Percentiles rank a stretch among this genome's conserved stretches.
Conservation (phyloP, 2,329 filamentous ascomycete species). For the Akanthomyces muscarius region DNA sequence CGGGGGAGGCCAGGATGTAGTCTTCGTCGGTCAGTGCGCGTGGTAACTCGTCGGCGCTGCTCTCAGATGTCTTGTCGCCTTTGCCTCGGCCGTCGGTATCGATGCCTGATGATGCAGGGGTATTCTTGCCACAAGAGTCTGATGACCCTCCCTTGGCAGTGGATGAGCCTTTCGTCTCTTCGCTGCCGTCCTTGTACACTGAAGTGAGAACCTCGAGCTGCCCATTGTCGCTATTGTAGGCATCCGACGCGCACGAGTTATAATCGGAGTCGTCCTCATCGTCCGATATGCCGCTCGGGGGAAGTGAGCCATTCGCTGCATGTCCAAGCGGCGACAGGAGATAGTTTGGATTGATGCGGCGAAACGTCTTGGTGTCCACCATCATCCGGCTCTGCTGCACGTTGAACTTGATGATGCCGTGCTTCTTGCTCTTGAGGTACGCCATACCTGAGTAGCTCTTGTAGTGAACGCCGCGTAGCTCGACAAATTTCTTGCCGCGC, state of each 20-base stretch:
- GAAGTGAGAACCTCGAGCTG: conserved; percentile 48
- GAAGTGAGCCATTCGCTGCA: conserved; percentile 24
- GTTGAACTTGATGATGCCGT: conserved; percentile 59
- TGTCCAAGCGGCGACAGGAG: conserved; percentile 65
- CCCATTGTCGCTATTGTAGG: conserved; percentile 35
- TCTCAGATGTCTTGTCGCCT: conserved; percentile 19
- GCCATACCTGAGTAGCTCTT: conserved; percentile 79
- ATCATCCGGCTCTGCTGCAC: conserved; percentile 84
- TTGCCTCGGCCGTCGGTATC: neutral
- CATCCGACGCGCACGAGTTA: conserved; percentile 39
- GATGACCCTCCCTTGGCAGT: conserved; percentile 19
- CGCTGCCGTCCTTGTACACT: conserved; percentile 40
- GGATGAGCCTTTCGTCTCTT: conserved; percentile 12
- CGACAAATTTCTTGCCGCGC: conserved; percentile 79
- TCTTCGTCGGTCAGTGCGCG: conserved; percentile 75
- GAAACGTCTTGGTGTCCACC: conserved; percentile 79
- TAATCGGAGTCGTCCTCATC: conserved; percentile 38
- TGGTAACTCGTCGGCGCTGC: conserved; percentile 21
- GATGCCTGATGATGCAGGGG: conserved; percentile 3
- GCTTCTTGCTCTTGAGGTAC: conserved; percentile 76
- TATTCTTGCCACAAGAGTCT: conserved; percentile 11
- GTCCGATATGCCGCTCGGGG: conserved; percentile 62
- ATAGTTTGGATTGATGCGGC: conserved; percentile 84
- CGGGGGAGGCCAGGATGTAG: conserved; percentile 75
- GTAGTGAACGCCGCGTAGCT: conserved; percentile 78